A percentile compares a stretch with the other conserved stretches of the same genome.
Evolutionary conservation across 192 early-diverging fungal genomes (phyloP).

Genomic region (Thamnidium elegans): DNA sequence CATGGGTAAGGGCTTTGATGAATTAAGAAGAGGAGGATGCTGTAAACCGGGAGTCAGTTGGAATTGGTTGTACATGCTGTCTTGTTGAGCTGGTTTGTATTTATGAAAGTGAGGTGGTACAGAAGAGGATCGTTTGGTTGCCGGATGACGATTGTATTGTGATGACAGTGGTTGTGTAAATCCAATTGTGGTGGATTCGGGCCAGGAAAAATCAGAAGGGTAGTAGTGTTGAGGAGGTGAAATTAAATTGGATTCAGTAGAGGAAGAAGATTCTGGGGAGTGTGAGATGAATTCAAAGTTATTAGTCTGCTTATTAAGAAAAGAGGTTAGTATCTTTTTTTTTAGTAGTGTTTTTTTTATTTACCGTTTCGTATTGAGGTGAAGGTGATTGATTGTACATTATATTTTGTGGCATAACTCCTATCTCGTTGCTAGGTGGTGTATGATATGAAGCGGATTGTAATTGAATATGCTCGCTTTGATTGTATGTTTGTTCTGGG

Average conservation of each 20-base stretch:
- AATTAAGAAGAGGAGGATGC: neutral
- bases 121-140: constrained; percentile 19
- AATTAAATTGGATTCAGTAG: constrained; percentile 15
- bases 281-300: constrained; percentile 4
- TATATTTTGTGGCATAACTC: neutral
- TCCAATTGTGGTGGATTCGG: constrained; percentile 6
- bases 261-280: constrained; percentile 17
- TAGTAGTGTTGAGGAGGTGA: constrained; percentile 16
- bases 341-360: neutral
- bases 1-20: constrained; percentile 6
- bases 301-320: too few relatives aligned
- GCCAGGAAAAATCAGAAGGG: neutral
- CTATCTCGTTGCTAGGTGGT: neutral
- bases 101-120: constrained; percentile 14
- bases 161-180: too few relatives aligned
- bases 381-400: neutral
- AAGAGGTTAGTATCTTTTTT: too few relatives aligned
- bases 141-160: too few relatives aligned
- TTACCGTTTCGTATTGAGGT: neutral
- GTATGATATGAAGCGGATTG: neutral
- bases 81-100: neutral
- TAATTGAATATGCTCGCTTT: neutral
- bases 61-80: neutral
- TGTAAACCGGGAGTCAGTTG: neutral
- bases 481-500: neutral